A percentile compares a stretch with the other conserved stretches of the same genome.
Evolutionary conservation across 2,329 filamentous ascomycete genomes (phyloP).

Genomic region (Xylariaceae sp.): DNA sequence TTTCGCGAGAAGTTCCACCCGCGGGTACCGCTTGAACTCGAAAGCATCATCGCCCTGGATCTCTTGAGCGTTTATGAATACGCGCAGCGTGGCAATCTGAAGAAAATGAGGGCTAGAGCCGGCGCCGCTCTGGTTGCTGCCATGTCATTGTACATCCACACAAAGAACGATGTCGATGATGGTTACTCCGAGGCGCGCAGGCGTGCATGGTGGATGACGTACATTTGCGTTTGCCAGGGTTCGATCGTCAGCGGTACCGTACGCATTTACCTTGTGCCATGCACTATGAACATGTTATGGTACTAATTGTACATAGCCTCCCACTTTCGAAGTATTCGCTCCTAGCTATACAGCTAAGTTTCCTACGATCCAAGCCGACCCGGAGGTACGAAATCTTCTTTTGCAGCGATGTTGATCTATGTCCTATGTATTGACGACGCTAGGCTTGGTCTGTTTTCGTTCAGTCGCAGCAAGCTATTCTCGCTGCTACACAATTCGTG

Average conservation of each 20-base stretch:
- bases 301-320: constrained; percentile 32
- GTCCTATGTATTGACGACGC: constrained; percentile 12
- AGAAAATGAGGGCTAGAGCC: constrained; percentile 49
- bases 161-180: constrained; percentile 36
- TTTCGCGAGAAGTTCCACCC: constrained; percentile 43
- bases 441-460: constrained; percentile 45
- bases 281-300: neutral
- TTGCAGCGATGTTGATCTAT: neutral
- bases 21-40: constrained; percentile 42
- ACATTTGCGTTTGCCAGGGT: constrained; percentile 48
- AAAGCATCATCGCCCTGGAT: constrained; percentile 47
- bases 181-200: constrained; percentile 44
- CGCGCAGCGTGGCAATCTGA: constrained; percentile 50
- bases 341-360: constrained; percentile 44
- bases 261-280: constrained; percentile 15
- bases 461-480: constrained; percentile 46
- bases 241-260: constrained; percentile 51
- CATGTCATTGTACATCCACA: constrained; percentile 44
- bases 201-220: constrained; percentile 55
- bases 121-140: constrained; percentile 47
- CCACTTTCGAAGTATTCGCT: constrained; percentile 42
- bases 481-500: constrained; percentile 47
- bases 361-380: constrained; percentile 40
- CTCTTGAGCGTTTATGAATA: constrained; percentile 53
- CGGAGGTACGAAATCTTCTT: constrained; percentile 34